A percentile compares a stretch with the other conserved stretches of the same genome.
Evolutionary conservation across 1,139 yeast species (phyloP).

Genomic region (Pichia norvegensis): DNA sequence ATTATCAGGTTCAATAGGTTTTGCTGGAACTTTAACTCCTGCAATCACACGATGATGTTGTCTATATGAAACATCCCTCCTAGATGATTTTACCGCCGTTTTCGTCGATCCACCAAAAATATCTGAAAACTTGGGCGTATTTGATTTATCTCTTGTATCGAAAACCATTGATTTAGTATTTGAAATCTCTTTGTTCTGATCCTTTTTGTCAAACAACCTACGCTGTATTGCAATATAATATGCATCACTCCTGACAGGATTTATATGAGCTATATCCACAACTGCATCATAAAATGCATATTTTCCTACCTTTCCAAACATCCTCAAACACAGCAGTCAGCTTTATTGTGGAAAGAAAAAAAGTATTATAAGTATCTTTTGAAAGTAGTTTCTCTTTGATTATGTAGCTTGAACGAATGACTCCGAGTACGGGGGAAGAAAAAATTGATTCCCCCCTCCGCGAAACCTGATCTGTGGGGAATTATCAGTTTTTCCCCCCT

Average conservation of each 20-base stretch:
- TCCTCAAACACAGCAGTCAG: background rate
- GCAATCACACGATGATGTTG: constrained; percentile 36
- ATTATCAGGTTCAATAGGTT: constrained; percentile 85
- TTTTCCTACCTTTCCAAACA: constrained; percentile 4
- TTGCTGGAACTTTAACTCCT: constrained; percentile 70
- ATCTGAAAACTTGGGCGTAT: constrained; percentile 17
- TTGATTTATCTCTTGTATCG: constrained; percentile 18
- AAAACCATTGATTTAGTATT: constrained; percentile 13
- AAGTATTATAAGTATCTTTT: too few relatives aligned
- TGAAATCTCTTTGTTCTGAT: background rate
- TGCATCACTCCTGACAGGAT: constrained; percentile 13
- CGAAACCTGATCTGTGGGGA: background rate
- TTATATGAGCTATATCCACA: constrained; percentile 7
- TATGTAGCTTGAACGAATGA: background rate
- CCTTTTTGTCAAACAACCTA: background rate
- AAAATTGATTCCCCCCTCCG: background rate
- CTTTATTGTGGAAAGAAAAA: background rate
- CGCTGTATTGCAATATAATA: constrained; percentile 12
- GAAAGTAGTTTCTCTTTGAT: background rate
- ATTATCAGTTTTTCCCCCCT: too few relatives aligned
- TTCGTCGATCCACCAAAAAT: constrained; percentile 28
- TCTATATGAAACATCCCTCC: constrained; percentile 29
- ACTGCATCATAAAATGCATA: constrained; percentile 13
- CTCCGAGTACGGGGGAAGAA: background rate
- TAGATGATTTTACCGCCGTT: constrained; percentile 25